phyloP scores from a whole-genome alignment of 2,329 filamentous ascomycete genomes.

The Eutypella sp. region DNA sequence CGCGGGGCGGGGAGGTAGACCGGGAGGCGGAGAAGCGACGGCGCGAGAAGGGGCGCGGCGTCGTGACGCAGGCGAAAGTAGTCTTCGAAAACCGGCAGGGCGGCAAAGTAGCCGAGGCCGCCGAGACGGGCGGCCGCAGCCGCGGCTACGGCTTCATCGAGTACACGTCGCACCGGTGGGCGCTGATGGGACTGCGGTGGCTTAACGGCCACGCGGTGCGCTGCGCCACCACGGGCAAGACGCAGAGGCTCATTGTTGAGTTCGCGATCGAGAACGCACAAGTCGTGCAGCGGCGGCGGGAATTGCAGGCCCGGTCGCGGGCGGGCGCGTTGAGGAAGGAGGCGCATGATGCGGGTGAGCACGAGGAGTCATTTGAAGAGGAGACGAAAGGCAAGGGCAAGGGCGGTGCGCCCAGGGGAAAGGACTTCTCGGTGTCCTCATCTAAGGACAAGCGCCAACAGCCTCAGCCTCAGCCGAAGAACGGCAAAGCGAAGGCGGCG shows the following conservation, averaged over 20 bases:
- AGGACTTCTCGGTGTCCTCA: constrained; percentile 30
- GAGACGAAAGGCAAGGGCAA: constrained; percentile 8
- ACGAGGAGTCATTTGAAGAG: constrained; percentile 9
- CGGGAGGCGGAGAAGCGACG: constrained; percentile 73
- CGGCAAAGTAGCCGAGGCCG: constrained; percentile 72
- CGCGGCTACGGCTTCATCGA: constrained; percentile 97
- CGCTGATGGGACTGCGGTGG: constrained; percentile 90
- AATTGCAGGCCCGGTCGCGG: constrained; percentile 34
- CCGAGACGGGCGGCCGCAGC: constrained; percentile 72
- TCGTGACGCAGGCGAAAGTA: constrained; percentile 90
- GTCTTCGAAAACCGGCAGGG: constrained; percentile 87
- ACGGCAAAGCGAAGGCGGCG: constrained; percentile 3
- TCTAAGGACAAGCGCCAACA: constrained; percentile 24
- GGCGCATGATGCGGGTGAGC: constrained; percentile 21
- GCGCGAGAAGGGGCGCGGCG: constrained; percentile 75
- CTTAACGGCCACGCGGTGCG: constrained; percentile 71
- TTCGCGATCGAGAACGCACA: constrained; percentile 98
- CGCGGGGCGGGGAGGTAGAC: constrained; percentile 74
- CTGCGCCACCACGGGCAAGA: constrained; percentile 61
- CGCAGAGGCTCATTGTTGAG: constrained; percentile 87
- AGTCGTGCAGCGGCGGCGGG: constrained; percentile 76
- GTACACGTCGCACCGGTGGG: constrained; percentile 88
- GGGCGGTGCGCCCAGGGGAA: constrained; percentile 15
- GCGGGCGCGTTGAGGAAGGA: constrained; percentile 19
- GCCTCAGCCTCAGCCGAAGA: constrained; percentile 9